Evolutionary conservation across 306 rosid genomes (phyloP).

Genomic region (Pyrus betulifolia): DNA sequence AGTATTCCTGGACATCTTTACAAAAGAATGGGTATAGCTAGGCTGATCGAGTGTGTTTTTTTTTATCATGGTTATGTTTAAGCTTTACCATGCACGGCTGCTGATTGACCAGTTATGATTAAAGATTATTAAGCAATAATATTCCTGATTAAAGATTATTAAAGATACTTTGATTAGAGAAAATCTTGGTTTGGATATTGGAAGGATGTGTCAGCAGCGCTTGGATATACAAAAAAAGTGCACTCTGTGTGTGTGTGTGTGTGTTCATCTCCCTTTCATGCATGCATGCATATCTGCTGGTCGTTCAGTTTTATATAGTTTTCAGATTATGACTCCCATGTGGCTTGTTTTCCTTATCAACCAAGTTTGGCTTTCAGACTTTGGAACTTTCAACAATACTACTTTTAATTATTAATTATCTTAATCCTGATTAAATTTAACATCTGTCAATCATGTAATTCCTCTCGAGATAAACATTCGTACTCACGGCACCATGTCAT

Average conservation of each 20-base stretch:
- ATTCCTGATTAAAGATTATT: neutral
- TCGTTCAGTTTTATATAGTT: neutral
- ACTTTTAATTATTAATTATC: neutral
- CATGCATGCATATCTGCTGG: neutral
- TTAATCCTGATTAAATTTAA: neutral
- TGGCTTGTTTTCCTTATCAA: slow-evolving; percentile 55
- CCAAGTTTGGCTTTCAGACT: slow-evolving; percentile 23
- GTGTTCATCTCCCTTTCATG: neutral
- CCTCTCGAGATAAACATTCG: neutral
- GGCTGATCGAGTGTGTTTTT: neutral
- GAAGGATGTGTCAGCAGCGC: slow-evolving; percentile 44
- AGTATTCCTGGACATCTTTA: slow-evolving; percentile 19
- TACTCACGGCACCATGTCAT: slow-evolving; percentile 1
- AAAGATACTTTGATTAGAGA: slow-evolving; percentile 22
- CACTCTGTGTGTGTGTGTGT: neutral
- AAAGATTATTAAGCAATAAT: neutral
- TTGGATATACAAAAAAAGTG: slow-evolving; percentile 24
- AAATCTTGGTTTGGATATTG: slow-evolving; percentile 3
- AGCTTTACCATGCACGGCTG: neutral
- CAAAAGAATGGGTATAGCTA: neutral
- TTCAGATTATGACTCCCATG: slow-evolving; percentile 49
- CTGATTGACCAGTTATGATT: neutral
- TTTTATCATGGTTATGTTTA: neutral
- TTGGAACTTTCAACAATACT: slow-evolving; percentile 24
- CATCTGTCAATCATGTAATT: neutral